These are phyloP conservation scores for Dictyostelium intermedium DNA, from an alignment of 78 protist species.

Conservation along the genomic window DNA sequence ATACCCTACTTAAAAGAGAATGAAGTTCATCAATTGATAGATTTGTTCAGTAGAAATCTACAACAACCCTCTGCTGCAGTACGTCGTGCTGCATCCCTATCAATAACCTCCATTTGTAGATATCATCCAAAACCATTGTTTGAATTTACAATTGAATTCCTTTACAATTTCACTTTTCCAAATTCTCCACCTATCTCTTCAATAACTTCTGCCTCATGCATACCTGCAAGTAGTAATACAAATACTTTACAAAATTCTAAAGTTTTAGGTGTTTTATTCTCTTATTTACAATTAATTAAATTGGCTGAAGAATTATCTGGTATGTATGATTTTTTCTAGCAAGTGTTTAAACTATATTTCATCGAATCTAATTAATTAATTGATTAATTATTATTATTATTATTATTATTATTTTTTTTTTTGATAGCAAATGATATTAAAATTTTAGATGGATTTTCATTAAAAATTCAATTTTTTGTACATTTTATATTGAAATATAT, in stretches of 20 bases:
- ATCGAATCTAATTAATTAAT: neutral
- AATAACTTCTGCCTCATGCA: neutral
- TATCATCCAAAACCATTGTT: slow-evolving; percentile 39
- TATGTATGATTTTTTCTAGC: too few relatives aligned
- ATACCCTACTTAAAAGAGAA: slow-evolving; percentile 57
- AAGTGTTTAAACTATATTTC: too few relatives aligned
- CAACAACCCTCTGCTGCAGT: slow-evolving; percentile 47
- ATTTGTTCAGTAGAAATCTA: slow-evolving; percentile 33
- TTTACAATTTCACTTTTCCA: slow-evolving; percentile 10
- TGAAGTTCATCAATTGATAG: slow-evolving; percentile 59
- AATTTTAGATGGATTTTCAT: slow-evolving; percentile 30
- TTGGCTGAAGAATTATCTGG: slow-evolving; percentile 30
- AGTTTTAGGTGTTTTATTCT: slow-evolving; percentile 44
- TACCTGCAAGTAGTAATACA: neutral
- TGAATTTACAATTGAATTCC: slow-evolving; percentile 34
- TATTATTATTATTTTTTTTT: neutral
- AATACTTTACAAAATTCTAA: neutral
- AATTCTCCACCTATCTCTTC: neutral
- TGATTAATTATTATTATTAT: neutral
- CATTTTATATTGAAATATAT: slow-evolving; percentile 51
- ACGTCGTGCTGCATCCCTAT: slow-evolving; percentile 50
- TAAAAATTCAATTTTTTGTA: slow-evolving; percentile 28
- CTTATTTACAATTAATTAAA: slow-evolving; percentile 59
- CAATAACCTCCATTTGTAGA: slow-evolving; percentile 49
- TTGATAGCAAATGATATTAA: neutral